These are phyloP conservation scores for Canariomyces notabilis DNA, from an alignment of 2,329 filamentous ascomycete species.

Conservation along the genomic window DNA sequence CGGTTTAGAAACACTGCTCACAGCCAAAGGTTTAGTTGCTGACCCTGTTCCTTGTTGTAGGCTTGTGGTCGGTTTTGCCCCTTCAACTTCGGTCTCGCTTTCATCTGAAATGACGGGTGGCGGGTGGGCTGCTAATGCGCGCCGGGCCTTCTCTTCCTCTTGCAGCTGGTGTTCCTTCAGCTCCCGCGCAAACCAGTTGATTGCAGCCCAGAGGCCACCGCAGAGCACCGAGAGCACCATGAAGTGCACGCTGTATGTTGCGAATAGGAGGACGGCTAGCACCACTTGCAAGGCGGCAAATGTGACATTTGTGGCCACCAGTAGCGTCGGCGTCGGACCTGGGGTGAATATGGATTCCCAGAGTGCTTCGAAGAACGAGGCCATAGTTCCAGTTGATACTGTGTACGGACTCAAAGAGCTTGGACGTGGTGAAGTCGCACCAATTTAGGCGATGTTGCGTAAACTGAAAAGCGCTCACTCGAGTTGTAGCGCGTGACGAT, in stretches of 20 bases:
- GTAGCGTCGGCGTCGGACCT: slow-evolving; percentile 79
- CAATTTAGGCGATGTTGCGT: neutral
- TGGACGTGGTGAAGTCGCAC: neutral
- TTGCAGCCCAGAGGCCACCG: slow-evolving; percentile 81
- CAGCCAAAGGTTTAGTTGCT: slow-evolving; percentile 27
- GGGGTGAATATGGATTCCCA: slow-evolving; percentile 93
- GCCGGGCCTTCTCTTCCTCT: slow-evolving; percentile 38
- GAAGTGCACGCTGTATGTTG: slow-evolving; percentile 87
- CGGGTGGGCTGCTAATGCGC: slow-evolving; percentile 30
- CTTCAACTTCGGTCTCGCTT: slow-evolving; percentile 50
- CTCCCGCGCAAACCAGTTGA: slow-evolving; percentile 93
- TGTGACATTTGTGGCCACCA: slow-evolving; percentile 82
- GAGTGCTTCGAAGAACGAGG: slow-evolving; percentile 65
- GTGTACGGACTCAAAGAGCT: neutral
- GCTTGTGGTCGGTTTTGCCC: slow-evolving; percentile 18
- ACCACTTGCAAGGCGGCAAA: slow-evolving; percentile 82
- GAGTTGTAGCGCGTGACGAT: neutral
- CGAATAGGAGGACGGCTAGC: slow-evolving; percentile 68
- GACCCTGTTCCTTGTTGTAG: slow-evolving; percentile 30
- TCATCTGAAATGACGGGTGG: slow-evolving; percentile 37
- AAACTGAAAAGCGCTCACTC: neutral
- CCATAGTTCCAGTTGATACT: slow-evolving; percentile 37
- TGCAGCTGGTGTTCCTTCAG: slow-evolving; percentile 44
- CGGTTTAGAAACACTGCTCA: slow-evolving; percentile 42
- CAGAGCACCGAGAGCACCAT: slow-evolving; percentile 73